Base-by-base conservation (phyloP, 2,329 filamentous ascomycete species). In the Verticillium albo-atrum region DNA sequence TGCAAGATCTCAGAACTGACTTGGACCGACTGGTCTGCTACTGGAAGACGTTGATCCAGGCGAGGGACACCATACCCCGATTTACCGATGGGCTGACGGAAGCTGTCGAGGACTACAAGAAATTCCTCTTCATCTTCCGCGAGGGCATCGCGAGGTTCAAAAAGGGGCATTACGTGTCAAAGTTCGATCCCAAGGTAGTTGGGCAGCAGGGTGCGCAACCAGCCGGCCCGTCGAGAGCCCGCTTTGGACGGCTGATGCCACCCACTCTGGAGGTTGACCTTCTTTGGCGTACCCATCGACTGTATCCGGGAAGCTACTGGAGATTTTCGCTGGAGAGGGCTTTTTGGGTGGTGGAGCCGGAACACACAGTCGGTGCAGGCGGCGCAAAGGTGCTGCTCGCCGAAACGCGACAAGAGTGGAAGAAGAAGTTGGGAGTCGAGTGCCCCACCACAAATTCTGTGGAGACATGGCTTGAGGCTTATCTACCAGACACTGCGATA, bases 251-350 rank as follows among this genome's bases (percentile, higher is more conserved):
- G 20, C 56, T 60, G 15, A 52, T 60, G 1, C 62, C 62, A 2
- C 62, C 60, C 1, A 63, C 54, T 3, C 17, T 63, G 17, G 50
- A 17, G 7, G 20, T 63, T 1, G 62, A 63, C 30, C n/a, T 63
- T 1, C 58, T 63, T 4, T 63, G 62, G 62, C 62, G 60, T 28
- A 60, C 62, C 3, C 60, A 63, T 25, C 60, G 62, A 2, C 32
- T 63, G 10, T 63, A 58, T 20, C 62, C 62, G 5, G 62, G 56
- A 2, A 60, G 15, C 27, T 63, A 63, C 51, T 63, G 62, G 62
- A 10, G 52, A 6, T 62, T 58, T 51, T 60, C 58, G 12, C 57
- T 62, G 23, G 26, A 9, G 3, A 54, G 55, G 10, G 56, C 58
- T 14, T 55, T 56, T 9, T 57, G 62, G 28, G 35, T 63, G 14